phyloP scores from a whole-genome alignment of 371 early-diverging fungal species.

The Parasitella parasitica region DNA sequence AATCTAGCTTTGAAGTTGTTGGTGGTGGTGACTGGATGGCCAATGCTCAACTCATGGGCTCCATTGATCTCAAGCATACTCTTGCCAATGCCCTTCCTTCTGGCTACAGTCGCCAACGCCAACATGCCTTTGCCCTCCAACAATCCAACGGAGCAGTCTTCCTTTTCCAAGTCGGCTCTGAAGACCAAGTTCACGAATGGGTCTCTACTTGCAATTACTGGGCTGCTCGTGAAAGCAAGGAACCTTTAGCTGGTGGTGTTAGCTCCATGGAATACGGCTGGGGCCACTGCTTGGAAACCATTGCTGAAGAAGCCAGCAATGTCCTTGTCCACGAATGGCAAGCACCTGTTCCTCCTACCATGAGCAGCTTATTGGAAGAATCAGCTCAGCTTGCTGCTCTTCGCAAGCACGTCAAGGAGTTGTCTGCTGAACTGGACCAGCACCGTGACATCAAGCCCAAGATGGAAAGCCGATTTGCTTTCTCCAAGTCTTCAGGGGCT shows the following conservation, averaged over 20 bases:
- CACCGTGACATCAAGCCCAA: slow-evolving; percentile 47
- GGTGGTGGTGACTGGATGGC: slow-evolving; percentile 22
- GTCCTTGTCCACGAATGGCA: slow-evolving; percentile 35
- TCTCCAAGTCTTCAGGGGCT: slow-evolving; percentile 27
- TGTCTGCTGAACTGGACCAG: slow-evolving; percentile 37
- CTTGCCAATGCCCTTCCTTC: slow-evolving; percentile 80
- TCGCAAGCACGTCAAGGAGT: slow-evolving; percentile 28
- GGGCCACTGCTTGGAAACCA: slow-evolving; percentile 57
- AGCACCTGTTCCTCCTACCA: slow-evolving; percentile 35
- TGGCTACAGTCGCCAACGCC: slow-evolving; percentile 77
- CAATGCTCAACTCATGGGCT: slow-evolving; percentile 43
- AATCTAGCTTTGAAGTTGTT: background rate
- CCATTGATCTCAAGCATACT: slow-evolving; percentile 75
- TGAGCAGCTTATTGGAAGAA: slow-evolving; percentile 37
- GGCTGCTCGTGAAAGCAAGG: slow-evolving; percentile 88
- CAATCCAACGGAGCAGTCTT: slow-evolving; percentile 79
- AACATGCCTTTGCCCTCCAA: slow-evolving; percentile 84
- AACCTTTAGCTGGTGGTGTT: slow-evolving; percentile 83
- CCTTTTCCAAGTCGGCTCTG: slow-evolving; percentile 77
- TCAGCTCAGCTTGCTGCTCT: slow-evolving; percentile 32
- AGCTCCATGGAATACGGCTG: slow-evolving; percentile 93
- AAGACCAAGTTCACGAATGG: slow-evolving; percentile 79
- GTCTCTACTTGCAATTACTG: slow-evolving; percentile 87
- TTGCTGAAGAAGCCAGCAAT: background rate
- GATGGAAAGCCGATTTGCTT: slow-evolving; percentile 43